A percentile compares a stretch with the other conserved stretches of the same genome.
These are phyloP conservation scores for Tetramitus jugosus DNA, from an alignment of 208 protist species.

Conservation along the genomic window DNA sequence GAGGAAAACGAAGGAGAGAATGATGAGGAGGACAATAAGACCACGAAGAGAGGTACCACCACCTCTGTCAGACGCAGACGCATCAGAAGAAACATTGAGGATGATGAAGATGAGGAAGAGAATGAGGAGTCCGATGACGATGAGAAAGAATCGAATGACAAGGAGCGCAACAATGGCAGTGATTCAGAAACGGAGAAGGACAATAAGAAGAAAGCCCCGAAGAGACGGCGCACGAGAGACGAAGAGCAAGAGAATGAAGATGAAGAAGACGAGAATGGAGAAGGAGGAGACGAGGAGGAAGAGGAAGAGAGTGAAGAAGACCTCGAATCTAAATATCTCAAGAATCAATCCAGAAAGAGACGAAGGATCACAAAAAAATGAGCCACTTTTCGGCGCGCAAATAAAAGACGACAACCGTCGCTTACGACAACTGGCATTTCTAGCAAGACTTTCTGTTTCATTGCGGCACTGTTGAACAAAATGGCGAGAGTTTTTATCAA, in stretches of 20 bases:
- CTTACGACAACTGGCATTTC: too few relatives aligned
- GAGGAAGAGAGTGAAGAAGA: too few relatives aligned
- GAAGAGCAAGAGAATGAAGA: neutral
- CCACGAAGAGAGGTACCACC: neutral
- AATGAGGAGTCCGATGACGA: neutral
- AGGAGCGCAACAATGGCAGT: too few relatives aligned
- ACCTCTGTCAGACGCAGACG: neutral
- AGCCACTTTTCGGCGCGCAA: too few relatives aligned
- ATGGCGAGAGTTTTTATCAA: too few relatives aligned
- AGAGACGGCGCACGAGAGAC: neutral
- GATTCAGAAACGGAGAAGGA: neutral
- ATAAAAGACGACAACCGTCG: too few relatives aligned
- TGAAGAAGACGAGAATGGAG: neutral
- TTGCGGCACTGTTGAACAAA: too few relatives aligned
- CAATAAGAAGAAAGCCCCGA: neutral
- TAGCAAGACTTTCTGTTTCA: too few relatives aligned
- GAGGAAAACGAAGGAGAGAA: neutral
- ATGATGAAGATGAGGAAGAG: neutral
- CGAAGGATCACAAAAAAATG: too few relatives aligned
- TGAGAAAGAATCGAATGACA: neutral
- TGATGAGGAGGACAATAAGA: neutral
- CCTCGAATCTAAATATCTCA: too few relatives aligned
- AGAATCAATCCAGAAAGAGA: too few relatives aligned
- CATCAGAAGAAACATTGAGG: neutral
- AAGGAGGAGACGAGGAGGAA: neutral